Base-by-base conservation (phyloP, 2,329 filamentous ascomycete species). In the Neonectria sp. region DNA sequence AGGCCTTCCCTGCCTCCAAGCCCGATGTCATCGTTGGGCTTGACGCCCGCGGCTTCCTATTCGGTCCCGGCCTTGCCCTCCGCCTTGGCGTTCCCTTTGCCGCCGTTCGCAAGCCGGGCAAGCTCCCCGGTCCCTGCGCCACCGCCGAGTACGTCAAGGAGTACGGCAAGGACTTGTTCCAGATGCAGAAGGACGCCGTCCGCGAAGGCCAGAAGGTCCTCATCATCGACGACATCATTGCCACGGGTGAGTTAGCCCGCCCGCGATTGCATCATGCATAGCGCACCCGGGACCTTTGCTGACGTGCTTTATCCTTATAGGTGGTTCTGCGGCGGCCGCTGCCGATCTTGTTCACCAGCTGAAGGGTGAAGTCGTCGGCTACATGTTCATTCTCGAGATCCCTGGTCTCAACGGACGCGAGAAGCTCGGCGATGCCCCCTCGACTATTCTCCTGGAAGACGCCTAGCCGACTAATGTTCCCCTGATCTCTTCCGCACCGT, bases 141-240 rank as follows among this genome's bases (percentile, higher is more conserved):
- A 97, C 93, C 63, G 95, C 95, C 73, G 88, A 88, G 74, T 99
- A 94, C 82, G 86, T 95, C 83, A 99, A 99, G 88, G 96, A 99
- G 83, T 99, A 99, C 79, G 96, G 96, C 71, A 88, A 91, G 82
- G 96, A 99, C 81, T 92, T 92, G 80, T 98, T 99, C 86, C 94
- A 98, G 88, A 97, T 99, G 86, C 96, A 99, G 86, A 86, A 89
- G 73, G 95, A 93, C 81, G 92, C 92, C 51, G 91, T 99, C 77
- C 91, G 93, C 84, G 87, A 90, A 58, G 95, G 95, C 40, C 94
- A 97, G 85, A 95, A 92, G 81, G 95, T 97, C 65, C 85, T 99
- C 69, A 89, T 99, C 72, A 95, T 99, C 35, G 96, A 99, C 82
- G 96, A 99, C 81, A 97, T 99, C 79, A 98, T 99, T 84, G 96